phyloP scores from a whole-genome alignment of 2,329 filamentous ascomycete species.

The Raffaelea ambrosiae region DNA sequence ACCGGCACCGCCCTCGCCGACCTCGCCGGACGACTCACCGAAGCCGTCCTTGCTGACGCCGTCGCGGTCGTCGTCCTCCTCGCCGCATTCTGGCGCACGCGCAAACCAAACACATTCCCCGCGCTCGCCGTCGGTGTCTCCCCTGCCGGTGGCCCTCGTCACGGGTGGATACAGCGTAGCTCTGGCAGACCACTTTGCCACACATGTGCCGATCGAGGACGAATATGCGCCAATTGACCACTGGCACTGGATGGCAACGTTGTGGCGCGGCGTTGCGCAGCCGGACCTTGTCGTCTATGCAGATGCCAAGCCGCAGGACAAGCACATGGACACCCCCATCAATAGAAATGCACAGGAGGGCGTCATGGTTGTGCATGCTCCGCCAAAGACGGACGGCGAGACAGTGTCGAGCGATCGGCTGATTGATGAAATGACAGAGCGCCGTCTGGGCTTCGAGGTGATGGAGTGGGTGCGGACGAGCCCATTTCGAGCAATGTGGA shows the following conservation, averaged over 20 bases:
- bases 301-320: constrained; percentile 29
- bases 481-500: too few species aligned
- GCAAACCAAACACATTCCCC: too few species aligned
- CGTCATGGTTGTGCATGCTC: constrained; percentile 47
- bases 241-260: constrained; percentile 94
- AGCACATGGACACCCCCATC: constrained; percentile 21
- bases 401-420: constrained; percentile 18
- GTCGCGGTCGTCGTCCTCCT: too few species aligned
- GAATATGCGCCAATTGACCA: constrained; percentile 77
- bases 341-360: constrained; percentile 31
- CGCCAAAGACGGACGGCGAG: constrained; percentile 15
- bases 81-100: too few species aligned
- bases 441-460: constrained; percentile 78
- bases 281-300: constrained; percentile 68
- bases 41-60: too few species aligned
- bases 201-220: constrained; percentile 65
- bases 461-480: constrained; percentile 62
- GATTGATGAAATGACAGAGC: constrained; percentile 60
- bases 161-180: constrained; percentile 73
- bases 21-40: not conserved
- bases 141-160: constrained; percentile 64
- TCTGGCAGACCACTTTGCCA: constrained; percentile 67
- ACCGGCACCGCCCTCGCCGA: not conserved
- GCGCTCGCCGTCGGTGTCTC: not conserved
- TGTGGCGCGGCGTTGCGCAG: constrained; percentile 81